Percentiles rank a stretch among this genome's conserved stretches.
phyloP scores from a whole-genome alignment of 2,329 filamentous ascomycete species.

The Aaosphaeria pasadenensis region DNA sequence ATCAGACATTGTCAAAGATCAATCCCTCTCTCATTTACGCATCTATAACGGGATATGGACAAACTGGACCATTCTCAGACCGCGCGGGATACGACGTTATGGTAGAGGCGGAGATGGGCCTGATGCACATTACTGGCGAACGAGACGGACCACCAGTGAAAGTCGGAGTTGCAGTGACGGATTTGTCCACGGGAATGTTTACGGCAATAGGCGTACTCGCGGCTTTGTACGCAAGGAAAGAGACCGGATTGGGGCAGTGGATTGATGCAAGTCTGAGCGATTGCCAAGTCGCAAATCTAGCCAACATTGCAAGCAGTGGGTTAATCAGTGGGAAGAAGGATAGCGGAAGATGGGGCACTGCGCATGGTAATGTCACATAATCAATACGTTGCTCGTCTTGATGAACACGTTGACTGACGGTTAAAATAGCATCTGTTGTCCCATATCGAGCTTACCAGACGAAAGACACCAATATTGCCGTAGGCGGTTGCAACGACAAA shows the following conservation, averaged over 20 bases:
- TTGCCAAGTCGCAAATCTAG: slow-evolving; percentile 86
- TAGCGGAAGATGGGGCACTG: slow-evolving; percentile 88
- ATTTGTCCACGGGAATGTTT: slow-evolving; percentile 91
- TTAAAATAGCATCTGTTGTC: slow-evolving; percentile 76
- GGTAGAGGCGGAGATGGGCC: slow-evolving; percentile 95
- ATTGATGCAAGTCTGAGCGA: slow-evolving; percentile 89
- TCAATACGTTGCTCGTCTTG: not conserved
- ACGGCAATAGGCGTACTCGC: slow-evolving; percentile 94
- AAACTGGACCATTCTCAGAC: slow-evolving; percentile 82
- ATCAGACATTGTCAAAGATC: slow-evolving; percentile 70
- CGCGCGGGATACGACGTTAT: slow-evolving; percentile 97
- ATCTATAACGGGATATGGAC: slow-evolving; percentile 93
- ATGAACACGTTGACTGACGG: slow-evolving; percentile 2
- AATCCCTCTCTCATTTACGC: slow-evolving; percentile 89
- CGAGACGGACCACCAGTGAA: slow-evolving; percentile 89
- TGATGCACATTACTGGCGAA: slow-evolving; percentile 97
- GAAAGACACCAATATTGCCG: slow-evolving; percentile 58
- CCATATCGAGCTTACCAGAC: slow-evolving; percentile 81
- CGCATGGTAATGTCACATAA: slow-evolving; percentile 65
- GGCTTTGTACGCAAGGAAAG: slow-evolving; percentile 71
- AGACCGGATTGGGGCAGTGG: slow-evolving; percentile 80
- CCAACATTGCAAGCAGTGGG: slow-evolving; percentile 89
- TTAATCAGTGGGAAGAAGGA: slow-evolving; percentile 85
- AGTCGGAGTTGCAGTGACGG: slow-evolving; percentile 96
- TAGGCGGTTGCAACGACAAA: slow-evolving; percentile 62